Base-by-base conservation (phyloP, 2,329 filamentous ascomycete species). In the Tolypocladium nubicola region DNA sequence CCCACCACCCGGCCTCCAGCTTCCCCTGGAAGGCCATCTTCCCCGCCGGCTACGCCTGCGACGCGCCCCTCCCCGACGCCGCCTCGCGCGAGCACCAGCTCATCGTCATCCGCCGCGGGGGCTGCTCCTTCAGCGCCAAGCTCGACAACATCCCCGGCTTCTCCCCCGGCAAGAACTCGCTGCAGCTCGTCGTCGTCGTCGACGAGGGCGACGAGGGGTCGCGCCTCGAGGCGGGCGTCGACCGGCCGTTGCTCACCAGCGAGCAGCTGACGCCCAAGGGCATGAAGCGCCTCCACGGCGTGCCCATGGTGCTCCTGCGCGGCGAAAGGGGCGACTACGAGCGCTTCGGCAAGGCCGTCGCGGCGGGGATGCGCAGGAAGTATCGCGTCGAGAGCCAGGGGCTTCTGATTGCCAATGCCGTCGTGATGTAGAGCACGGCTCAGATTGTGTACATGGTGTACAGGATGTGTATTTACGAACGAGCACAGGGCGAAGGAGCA, bases 321-420 rank as follows among this genome's bases (percentile, higher is more conserved):
- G 90, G 89, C 0, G 87, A 86, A 0, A 78, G 85, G 45, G 72
- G 70, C 14, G 70, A 73, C 39, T 87, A 90, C 64, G 78, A 80
- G 35, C 72, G 85, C 57, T 76, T 97, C 38, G 76, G 73, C 47
- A 73, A 75, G 50, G 84, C 87, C n/a, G 79, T 76, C 56, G 85
- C 83, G 4, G 71, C 97, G 2, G 91, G 90, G 0, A 75, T 97
- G 60, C 83, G 88, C 66, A 81, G 91, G 68, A 78, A 89, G 65
- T 97, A 91, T 71, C 83, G 83, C 66, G 84, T 97, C 49, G 83
- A 88, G 67, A 95, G 90, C 61, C 86, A 93, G 71, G 92, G 91
- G 0, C 73, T 91, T 50, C 78, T 82, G 61, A 89, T 97, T 64
- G 81, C 79, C 53, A 97, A 97, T 75, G 75, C 96, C 64, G 77